phyloP scores from a whole-genome alignment of 352 stramenopile genomes.

The Blastocystis hominis region DNA sequence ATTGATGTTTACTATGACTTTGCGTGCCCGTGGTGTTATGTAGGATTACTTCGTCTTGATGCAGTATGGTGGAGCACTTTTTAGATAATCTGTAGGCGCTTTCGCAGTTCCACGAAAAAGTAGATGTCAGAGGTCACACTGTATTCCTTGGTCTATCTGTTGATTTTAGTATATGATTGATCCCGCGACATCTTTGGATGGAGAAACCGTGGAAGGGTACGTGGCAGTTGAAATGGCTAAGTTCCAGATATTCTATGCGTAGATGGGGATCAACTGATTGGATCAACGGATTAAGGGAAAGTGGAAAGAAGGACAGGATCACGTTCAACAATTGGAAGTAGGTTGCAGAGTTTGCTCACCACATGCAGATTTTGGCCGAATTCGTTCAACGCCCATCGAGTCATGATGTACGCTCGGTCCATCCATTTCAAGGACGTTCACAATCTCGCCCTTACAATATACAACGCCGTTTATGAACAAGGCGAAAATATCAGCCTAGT shows the following conservation, averaged over 20 bases:
- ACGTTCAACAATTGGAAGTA: slow-evolving; percentile 24
- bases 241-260: neutral
- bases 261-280: neutral
- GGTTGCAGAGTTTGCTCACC: neutral
- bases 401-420: neutral
- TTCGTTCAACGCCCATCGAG: slow-evolving; percentile 23
- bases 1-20: slow-evolving; percentile 39
- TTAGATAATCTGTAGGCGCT: neutral
- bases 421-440: neutral
- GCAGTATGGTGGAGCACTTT: neutral
- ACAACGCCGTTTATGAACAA: neutral
- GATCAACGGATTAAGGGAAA: slow-evolving; percentile 1
- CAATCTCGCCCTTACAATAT: neutral
- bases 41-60: slow-evolving; percentile 25
- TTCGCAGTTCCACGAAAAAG: neutral
- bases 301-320: slow-evolving; percentile 5
- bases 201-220: neutral
- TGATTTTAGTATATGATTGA: slow-evolving; percentile 53
- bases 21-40: slow-evolving; percentile 42
- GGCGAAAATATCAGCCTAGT: slow-evolving; percentile 41
- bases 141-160: neutral
- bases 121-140: neutral
- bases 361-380: slow-evolving; percentile 35
- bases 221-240: neutral
- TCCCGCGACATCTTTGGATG: neutral